Conservation (phyloP, 2,329 filamentous ascomycete genomes). For the Ambrosiella beaveri region DNA sequence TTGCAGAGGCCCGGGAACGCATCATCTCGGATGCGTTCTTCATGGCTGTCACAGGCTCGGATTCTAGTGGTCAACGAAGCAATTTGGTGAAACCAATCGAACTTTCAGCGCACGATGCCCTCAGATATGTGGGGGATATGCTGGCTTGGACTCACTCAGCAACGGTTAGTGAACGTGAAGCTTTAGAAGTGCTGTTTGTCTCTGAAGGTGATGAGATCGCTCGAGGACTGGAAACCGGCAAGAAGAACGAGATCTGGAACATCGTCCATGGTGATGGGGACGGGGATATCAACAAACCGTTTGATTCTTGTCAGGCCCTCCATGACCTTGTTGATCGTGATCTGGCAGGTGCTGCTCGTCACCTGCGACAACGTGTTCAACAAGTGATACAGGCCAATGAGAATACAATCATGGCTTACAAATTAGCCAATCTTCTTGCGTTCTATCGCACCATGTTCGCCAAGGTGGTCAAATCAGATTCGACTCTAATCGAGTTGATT, state of each 20-base stretch:
- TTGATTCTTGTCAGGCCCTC: slow-evolving; percentile 67
- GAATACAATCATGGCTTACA: slow-evolving; percentile 75
- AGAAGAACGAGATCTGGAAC: slow-evolving; percentile 72
- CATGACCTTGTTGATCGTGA: slow-evolving; percentile 78
- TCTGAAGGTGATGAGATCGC: slow-evolving; percentile 79
- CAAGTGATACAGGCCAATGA: slow-evolving; percentile 87
- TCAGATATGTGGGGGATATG: slow-evolving; percentile 93
- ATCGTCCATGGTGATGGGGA: slow-evolving; percentile 40
- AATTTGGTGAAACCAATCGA: slow-evolving; percentile 73
- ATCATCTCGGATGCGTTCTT: slow-evolving; percentile 82
- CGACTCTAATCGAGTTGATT: slow-evolving; percentile 53
- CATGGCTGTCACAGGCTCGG: slow-evolving; percentile 61
- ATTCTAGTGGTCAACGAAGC: slow-evolving; percentile 39
- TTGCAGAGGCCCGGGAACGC: slow-evolving; percentile 75
- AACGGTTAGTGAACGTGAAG: slow-evolving; percentile 83
- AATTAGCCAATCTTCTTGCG: slow-evolving; percentile 69
- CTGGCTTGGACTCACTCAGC: slow-evolving; percentile 92
- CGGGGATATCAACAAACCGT: slow-evolving; percentile 30
- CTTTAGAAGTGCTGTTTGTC: slow-evolving; percentile 78
- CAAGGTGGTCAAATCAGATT: slow-evolving; percentile 55
- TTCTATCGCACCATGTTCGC: slow-evolving; percentile 82
- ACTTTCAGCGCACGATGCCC: slow-evolving; percentile 74
- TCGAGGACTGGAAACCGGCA: slow-evolving; percentile 54
- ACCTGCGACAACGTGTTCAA: slow-evolving; percentile 79
- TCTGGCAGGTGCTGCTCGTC: slow-evolving; percentile 59